Evolutionary conservation across 495 filamentous ascomycete species (phyloP), one percentile per base, ranked within the genome.

Genomic region (Talaromyces proteolyticus): DNA sequence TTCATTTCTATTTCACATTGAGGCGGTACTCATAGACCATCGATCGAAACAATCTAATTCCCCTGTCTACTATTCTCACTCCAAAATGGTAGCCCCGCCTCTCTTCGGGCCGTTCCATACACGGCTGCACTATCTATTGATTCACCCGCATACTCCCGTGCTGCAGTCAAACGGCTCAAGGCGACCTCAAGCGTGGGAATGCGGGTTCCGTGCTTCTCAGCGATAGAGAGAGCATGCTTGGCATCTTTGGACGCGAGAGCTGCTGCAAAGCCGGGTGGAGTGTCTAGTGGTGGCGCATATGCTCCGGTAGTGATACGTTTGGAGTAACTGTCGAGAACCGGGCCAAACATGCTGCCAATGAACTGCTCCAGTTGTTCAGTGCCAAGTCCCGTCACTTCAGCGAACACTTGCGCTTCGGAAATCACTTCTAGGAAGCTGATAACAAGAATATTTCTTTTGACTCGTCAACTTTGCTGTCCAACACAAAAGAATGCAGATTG

Each of bases 241-340:
- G 50, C 50, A 41, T 58, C 55, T 41, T 58, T 58, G 37, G 47
- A 52, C 14, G 55, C 55, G 21, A 58, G 38, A 14, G 47, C 21
- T 12, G 49, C 55, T 44, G 22, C 42, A 52, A 58, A 58, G 17
- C 56, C 56, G n/a, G 55, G 52, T 42, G 44, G 42, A 18, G 26
- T 51, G 19, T 49, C 53, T 11, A 53, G 26, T 11, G 47, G 47
- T 26, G 55, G 55, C 29, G 56, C 56, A 53, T 59, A 59, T 16
- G 47, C 46, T 11, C 52, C 52, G 18, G 47, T 50, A 19, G 52
- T 54, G 14, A 54, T 50, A 44, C 51, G 53, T 55, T 60, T 57
- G 6, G 60, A 65, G 47, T 61, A 54, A 17, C 50, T 54, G 14
- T 63, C 49, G 24, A 56, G 53, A 7, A 64, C 56, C 8, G 55